Evolutionary conservation across 495 filamentous ascomycete genomes (phyloP).

Genomic region (Hyaloscypha hepaticicola): DNA sequence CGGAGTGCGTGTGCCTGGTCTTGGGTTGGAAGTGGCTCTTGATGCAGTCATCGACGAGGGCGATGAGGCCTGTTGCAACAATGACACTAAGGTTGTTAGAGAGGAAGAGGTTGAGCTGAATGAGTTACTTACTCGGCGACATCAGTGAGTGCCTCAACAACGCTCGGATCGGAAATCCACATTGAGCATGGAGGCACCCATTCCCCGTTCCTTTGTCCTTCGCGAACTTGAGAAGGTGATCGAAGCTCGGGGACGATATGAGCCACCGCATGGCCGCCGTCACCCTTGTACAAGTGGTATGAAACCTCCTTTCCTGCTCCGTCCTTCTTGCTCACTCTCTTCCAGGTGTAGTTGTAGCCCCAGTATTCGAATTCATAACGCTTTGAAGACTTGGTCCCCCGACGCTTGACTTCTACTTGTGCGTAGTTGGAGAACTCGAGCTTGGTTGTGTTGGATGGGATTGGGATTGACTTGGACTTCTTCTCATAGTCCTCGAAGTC

Average conservation of each 20-base stretch:
- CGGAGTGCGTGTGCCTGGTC: constrained; percentile 18
- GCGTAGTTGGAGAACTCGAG: constrained; percentile 98
- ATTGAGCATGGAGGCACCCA: constrained; percentile 91
- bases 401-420: constrained; percentile 77
- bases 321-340: constrained; percentile 63
- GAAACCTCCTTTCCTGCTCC: constrained; percentile 56
- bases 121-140: constrained; percentile 82
- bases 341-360: constrained; percentile 70
- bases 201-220: constrained; percentile 76
- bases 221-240: constrained; percentile 64
- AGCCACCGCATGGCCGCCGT: constrained; percentile 64
- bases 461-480: constrained; percentile 25
- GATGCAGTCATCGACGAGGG: constrained; percentile 82
- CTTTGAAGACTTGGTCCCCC: constrained; percentile 59
- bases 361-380: constrained; percentile 34
- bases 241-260: constrained; percentile 82
- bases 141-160: constrained; percentile 69
- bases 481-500: constrained; percentile 39
- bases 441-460: constrained; percentile 70
- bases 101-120: neutral
- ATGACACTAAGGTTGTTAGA: constrained; percentile 61
- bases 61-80: constrained; percentile 84
- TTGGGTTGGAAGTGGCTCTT: constrained; percentile 28
- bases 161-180: constrained; percentile 74
- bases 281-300: constrained; percentile 72